Percentiles rank a stretch among this genome's conserved stretches.
phyloP scores from a whole-genome alignment of 2,329 filamentous ascomycete genomes.

The Phialophora macrospora region DNA sequence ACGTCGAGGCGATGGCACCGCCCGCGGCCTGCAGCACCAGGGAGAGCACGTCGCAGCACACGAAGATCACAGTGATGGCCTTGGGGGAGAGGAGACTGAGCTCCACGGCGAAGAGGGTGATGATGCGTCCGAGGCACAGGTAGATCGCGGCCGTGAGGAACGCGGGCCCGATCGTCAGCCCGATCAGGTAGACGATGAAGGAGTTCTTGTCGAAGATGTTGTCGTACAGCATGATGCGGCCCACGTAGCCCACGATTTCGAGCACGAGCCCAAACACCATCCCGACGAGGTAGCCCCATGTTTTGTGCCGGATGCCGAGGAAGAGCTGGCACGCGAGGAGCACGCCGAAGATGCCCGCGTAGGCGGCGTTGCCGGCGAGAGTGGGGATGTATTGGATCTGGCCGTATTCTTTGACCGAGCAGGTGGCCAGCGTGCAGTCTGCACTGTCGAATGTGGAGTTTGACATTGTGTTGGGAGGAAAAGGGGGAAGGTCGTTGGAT shows the following conservation, averaged over 20 bases:
- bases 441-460: slow-evolving; percentile 4
- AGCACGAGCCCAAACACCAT: slow-evolving; percentile 60
- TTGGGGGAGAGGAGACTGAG: slow-evolving; percentile 44
- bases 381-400: slow-evolving; percentile 61
- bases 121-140: slow-evolving; percentile 58
- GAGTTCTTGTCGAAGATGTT: slow-evolving; percentile 58
- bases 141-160: slow-evolving; percentile 70
- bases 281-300: slow-evolving; percentile 58
- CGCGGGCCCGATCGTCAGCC: slow-evolving; percentile 67
- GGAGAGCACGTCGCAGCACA: slow-evolving; percentile 66
- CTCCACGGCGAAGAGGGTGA: slow-evolving; percentile 44
- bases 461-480: not conserved
- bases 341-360: slow-evolving; percentile 57
- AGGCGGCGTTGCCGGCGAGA: slow-evolving; percentile 59
- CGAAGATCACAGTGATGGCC: slow-evolving; percentile 56
- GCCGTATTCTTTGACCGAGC: slow-evolving; percentile 26
- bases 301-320: slow-evolving; percentile 54
- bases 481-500: not conserved
- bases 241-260: slow-evolving; percentile 65
- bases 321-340: slow-evolving; percentile 50
- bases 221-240: slow-evolving; percentile 60
- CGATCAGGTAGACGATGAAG: slow-evolving; percentile 62
- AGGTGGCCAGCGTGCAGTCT: slow-evolving; percentile 26
- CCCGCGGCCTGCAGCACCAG: slow-evolving; percentile 66
- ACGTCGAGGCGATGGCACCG: slow-evolving; percentile 59